Conservation (phyloP, 768 basidiomycete genomes). For the Rubroboletus satanas region DNA sequence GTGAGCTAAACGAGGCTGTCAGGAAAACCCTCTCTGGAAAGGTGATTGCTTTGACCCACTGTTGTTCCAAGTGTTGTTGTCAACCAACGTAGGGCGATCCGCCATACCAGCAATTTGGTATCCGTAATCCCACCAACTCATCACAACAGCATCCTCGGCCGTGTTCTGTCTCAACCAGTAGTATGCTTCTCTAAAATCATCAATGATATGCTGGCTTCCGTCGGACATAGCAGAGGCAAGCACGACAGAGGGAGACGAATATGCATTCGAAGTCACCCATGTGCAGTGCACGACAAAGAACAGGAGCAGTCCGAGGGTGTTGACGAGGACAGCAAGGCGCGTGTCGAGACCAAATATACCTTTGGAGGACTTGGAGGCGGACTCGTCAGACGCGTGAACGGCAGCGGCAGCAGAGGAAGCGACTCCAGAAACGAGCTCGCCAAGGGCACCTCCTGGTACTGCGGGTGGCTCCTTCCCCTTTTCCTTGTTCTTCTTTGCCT, state of each 20-base stretch:
- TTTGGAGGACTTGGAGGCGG: constrained; percentile 25
- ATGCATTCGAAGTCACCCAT: constrained; percentile 90
- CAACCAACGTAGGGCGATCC: constrained; percentile 90
- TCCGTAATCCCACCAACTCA: constrained; percentile 99
- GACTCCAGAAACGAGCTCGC: constrained; percentile 42
- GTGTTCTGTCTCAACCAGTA: constrained; percentile 99
- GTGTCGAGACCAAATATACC: constrained; percentile 87
- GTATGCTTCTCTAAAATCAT: constrained; percentile 99
- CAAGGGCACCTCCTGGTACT: constrained; percentile 33
- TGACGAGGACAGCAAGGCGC: constrained; percentile 69
- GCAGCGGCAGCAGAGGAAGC: constrained; percentile 31
- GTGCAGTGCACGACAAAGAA: constrained; percentile 97
- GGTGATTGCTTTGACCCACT: constrained; percentile 51
- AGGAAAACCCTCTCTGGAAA: constrained; percentile 4
- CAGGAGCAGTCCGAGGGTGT: constrained; percentile 71
- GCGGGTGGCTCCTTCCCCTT: constrained; percentile 51
- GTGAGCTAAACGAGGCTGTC: constrained; percentile 54
- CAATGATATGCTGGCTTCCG: constrained; percentile 91
- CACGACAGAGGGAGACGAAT: constrained; percentile 97
- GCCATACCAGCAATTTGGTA: constrained; percentile 99
- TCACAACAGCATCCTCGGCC: constrained; percentile 83
- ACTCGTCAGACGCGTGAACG: constrained; percentile 4
- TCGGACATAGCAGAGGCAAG: constrained; percentile 75
- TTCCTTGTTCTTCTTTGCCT: constrained; percentile 56
- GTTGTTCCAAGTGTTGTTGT: constrained; percentile 99